phyloP scores from a whole-genome alignment of 192 early-diverging fungal species.

The Piromyces sp. region DNA sequence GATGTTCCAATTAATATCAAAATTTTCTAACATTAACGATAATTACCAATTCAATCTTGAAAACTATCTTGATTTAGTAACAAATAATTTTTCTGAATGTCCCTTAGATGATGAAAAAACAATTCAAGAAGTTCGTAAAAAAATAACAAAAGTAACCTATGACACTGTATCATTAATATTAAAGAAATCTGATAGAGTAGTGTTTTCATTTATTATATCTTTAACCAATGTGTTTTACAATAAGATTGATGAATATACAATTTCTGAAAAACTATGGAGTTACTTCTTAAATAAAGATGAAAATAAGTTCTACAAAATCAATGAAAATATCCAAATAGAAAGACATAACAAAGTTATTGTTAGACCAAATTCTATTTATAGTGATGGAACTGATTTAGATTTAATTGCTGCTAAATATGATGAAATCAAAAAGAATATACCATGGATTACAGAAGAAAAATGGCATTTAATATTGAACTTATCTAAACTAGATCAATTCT shows the following conservation, averaged over 20 bases:
- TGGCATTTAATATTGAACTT: background rate
- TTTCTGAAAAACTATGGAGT: background rate
- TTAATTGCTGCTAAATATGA: background rate
- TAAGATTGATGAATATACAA: background rate
- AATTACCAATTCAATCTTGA: background rate
- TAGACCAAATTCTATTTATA: background rate
- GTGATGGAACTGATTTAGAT: background rate
- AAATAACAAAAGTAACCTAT: background rate
- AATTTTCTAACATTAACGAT: background rate
- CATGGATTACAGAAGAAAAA: background rate
- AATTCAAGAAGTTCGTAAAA: background rate
- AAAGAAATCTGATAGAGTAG: background rate
- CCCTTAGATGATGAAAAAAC: background rate
- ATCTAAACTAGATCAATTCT: background rate
- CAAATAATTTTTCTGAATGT: background rate
- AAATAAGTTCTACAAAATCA: background rate
- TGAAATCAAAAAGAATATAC: background rate
- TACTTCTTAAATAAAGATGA: background rate
- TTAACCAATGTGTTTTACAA: background rate
- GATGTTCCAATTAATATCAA: background rate
- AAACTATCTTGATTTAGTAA: background rate
- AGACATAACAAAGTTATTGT: background rate
- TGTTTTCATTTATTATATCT: background rate
- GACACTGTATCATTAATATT: background rate
- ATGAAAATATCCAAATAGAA: background rate